phyloP scores from a whole-genome alignment of 2,329 filamentous ascomycete species.

The Lecanicillium sp. region DNA sequence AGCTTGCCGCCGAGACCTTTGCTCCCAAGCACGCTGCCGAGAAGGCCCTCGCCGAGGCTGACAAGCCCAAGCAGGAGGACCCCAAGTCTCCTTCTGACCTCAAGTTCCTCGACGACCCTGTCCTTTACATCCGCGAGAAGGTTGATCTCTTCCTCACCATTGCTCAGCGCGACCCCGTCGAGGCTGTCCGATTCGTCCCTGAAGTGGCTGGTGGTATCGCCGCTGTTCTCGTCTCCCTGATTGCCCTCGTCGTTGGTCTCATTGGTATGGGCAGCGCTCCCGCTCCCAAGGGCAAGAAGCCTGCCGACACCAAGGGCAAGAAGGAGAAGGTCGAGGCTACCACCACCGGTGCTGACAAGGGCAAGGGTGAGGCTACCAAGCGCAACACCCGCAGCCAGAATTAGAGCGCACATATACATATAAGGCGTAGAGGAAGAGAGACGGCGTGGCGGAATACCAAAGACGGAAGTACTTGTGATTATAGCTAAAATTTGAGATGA shows the following conservation, averaged over 20 bases:
- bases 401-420: constrained; percentile 26
- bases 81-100: constrained; percentile 69
- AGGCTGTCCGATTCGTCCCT: constrained; percentile 83
- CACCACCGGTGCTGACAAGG: constrained; percentile 60
- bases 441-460: constrained; percentile 9
- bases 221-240: constrained; percentile 61
- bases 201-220: constrained; percentile 80
- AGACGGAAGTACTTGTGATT: constrained; percentile 7
- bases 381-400: constrained; percentile 52
- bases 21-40: constrained; percentile 81
- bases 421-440: background rate
- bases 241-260: constrained; percentile 64
- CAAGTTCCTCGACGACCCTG: constrained; percentile 85
- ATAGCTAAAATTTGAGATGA: constrained; percentile 12
- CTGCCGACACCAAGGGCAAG: constrained; percentile 69
- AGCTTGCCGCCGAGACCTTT: constrained; percentile 84
- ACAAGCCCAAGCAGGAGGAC: constrained; percentile 65
- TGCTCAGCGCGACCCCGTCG: constrained; percentile 71
- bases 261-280: constrained; percentile 60
- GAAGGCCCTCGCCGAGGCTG: constrained; percentile 69
- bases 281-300: constrained; percentile 60
- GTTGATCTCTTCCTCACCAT: constrained; percentile 83
- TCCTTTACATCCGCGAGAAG: constrained; percentile 87
- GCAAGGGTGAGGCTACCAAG: constrained; percentile 67
- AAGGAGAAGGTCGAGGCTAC: constrained; percentile 60